These are phyloP conservation scores for Saccharata proteae DNA, from an alignment of 2,329 filamentous ascomycete species.

Conservation along the genomic window DNA sequence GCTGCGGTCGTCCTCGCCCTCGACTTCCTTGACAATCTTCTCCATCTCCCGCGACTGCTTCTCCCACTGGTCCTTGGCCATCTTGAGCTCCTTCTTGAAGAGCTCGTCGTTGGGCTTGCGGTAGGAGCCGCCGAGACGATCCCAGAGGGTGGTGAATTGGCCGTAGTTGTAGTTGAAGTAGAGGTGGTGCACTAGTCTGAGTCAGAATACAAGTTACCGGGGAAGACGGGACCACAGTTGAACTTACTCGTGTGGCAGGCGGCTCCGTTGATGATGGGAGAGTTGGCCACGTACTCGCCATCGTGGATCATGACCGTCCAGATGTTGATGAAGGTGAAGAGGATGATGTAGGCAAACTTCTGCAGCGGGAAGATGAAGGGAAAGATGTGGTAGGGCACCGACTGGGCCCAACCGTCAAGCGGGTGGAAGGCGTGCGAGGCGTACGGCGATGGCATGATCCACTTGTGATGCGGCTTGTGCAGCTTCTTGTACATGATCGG, in stretches of 20 bases:
- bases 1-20: constrained; percentile 40
- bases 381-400: constrained; percentile 84
- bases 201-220: constrained; percentile 10
- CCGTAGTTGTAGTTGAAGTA: constrained; percentile 81
- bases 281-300: constrained; percentile 85
- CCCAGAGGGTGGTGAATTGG: constrained; percentile 88
- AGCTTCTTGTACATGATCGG: constrained; percentile 71
- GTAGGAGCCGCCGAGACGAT: constrained; percentile 78
- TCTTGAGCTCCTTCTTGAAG: constrained; percentile 75
- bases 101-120: constrained; percentile 74
- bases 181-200: constrained; percentile 8
- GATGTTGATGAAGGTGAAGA: constrained; percentile 89
- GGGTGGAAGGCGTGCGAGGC: constrained; percentile 93
- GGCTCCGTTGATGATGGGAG: constrained; percentile 83
- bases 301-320: constrained; percentile 97
- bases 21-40: constrained; percentile 60
- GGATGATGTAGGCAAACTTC: constrained; percentile 73
- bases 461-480: constrained; percentile 98
- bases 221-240: constrained; percentile 49
- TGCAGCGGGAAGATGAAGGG: constrained; percentile 87
- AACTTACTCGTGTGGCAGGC: constrained; percentile 67
- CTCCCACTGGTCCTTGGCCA: constrained; percentile 69
- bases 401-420: constrained; percentile 79
- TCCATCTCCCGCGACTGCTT: constrained; percentile 68
- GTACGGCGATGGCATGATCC: constrained; percentile 96